Percentiles rank a stretch among this genome's conserved stretches.
Conservation (phyloP, 768 basidiomycete species). For the Chalciporus chontae region DNA sequence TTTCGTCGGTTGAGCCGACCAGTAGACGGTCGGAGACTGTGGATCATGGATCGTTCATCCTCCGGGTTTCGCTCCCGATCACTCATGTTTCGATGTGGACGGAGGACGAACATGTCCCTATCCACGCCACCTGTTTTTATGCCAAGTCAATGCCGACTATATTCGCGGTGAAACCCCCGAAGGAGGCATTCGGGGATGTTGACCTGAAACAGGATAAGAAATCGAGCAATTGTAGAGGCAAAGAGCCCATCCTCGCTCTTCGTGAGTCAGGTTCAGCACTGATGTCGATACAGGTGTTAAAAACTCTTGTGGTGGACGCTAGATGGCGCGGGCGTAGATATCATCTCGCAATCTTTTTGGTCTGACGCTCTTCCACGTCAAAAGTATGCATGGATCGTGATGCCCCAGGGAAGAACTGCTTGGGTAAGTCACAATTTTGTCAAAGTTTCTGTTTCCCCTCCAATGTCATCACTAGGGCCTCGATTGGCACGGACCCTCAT, state of each 20-base stretch:
- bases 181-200: constrained; percentile 23
- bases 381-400: constrained; percentile 64
- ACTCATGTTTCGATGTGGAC: constrained; percentile 45
- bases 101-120: constrained; percentile 29
- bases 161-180: constrained; percentile 60
- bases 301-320: constrained; percentile 4
- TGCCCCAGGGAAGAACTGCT: constrained; percentile 79
- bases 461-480: constrained; percentile 53
- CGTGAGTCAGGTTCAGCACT: constrained; percentile 40
- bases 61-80: constrained; percentile 43
- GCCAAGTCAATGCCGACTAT: constrained; percentile 50
- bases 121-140: constrained; percentile 60
- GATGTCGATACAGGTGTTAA: background rate
- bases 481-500: constrained; percentile 90
- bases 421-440: constrained; percentile 54
- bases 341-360: constrained; percentile 56
- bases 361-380: constrained; percentile 56
- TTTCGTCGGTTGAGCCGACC: background rate
- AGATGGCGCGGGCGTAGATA: constrained; percentile 90
- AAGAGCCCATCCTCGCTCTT: constrained; percentile 58
- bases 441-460: background rate
- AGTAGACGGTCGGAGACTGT: background rate
- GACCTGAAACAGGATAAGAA: background rate
- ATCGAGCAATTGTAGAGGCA: constrained; percentile 12
- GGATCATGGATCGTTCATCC: constrained; percentile 2